Evolutionary conservation across 106 monocot genomes (phyloP).

Genomic region (Phalaenopsis equestris): DNA sequence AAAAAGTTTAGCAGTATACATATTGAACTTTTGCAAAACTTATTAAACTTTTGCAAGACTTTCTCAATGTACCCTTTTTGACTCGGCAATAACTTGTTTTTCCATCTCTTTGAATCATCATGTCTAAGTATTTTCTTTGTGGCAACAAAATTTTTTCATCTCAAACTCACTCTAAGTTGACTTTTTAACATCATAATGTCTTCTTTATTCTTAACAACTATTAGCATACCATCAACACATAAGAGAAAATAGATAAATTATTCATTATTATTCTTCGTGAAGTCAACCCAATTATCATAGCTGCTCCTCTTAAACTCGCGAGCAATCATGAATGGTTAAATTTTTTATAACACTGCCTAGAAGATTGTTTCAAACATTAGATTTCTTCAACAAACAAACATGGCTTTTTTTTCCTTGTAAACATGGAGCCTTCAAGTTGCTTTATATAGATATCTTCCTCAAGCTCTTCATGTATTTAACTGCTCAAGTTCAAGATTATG

Average conservation of each 20-base stretch:
- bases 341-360: neutral
- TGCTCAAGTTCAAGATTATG: neutral
- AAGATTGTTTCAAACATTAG: neutral
- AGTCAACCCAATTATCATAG: neutral
- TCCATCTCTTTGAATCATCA: neutral
- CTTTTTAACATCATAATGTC: neutral
- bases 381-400: neutral
- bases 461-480: neutral
- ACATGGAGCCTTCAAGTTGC: neutral
- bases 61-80: neutral
- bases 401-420: neutral
- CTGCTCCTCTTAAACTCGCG: neutral
- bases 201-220: neutral
- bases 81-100: neutral
- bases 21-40: neutral
- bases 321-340: neutral
- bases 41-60: neutral
- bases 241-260: neutral
- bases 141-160: neutral
- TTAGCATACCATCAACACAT: neutral
- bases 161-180: neutral
- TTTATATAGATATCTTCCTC: neutral
- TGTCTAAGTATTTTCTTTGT: neutral
- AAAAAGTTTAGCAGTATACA: neutral
- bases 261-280: neutral